Conservation (phyloP, 768 basidiomycete genomes). For the Auriscalpium vulgare region DNA sequence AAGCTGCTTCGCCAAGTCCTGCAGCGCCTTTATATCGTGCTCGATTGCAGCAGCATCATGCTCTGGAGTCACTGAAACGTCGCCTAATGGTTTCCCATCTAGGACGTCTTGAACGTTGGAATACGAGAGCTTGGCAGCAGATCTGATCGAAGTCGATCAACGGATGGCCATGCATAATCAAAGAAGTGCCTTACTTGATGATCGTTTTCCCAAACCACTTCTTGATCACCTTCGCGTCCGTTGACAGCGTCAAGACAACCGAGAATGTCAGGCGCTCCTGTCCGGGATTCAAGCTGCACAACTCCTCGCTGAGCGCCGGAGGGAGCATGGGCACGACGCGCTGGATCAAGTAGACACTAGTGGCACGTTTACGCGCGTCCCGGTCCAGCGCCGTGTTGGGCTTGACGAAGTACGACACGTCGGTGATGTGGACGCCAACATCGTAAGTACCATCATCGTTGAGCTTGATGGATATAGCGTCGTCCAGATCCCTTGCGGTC, state of each 20-base stretch:
- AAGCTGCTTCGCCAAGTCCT: constrained; percentile 65
- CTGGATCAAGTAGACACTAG: constrained; percentile 95
- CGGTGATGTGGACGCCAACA: constrained; percentile 92
- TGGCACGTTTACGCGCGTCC: constrained; percentile 94
- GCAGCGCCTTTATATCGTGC: constrained; percentile 65
- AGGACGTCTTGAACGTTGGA: constrained; percentile 74
- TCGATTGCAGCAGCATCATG: constrained; percentile 57
- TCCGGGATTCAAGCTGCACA: constrained; percentile 86
- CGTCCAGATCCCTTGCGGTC: constrained; percentile 87
- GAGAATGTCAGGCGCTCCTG: constrained; percentile 90
- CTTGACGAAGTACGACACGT: constrained; percentile 93
- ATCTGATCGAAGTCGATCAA: constrained; percentile 36
- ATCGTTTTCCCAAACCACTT: constrained; percentile 94
- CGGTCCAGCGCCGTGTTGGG: constrained; percentile 96
- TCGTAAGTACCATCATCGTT: constrained; percentile 92
- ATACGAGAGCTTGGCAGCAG: constrained; percentile 82
- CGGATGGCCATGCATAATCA: not conserved
- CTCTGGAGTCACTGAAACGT: constrained; percentile 44
- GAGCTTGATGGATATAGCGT: constrained; percentile 81
- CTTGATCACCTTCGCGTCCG: constrained; percentile 73
- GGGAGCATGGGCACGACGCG: constrained; percentile 97
- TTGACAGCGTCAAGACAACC: constrained; percentile 75
- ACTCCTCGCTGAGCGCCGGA: constrained; percentile 82
- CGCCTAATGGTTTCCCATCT: constrained; percentile 56
- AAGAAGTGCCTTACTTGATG: constrained; percentile 53